Evolutionary conservation across 2,329 filamentous ascomycete species (phyloP), one percentile per base, ranked within the genome.

Genomic region (Tolypocladium album): DNA sequence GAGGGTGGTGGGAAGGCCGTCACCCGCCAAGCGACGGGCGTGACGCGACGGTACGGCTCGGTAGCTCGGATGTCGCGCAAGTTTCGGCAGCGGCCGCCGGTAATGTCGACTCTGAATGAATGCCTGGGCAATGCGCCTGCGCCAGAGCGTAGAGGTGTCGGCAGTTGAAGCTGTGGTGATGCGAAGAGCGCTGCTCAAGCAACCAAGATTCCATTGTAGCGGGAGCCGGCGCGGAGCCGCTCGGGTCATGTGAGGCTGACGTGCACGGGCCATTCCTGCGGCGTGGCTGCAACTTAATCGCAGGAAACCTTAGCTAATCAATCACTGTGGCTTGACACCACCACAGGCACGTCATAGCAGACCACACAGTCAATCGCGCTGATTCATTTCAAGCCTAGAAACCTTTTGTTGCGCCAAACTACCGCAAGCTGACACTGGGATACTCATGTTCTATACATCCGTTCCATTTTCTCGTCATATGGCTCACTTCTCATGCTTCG

Each of bases 161-260:
- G 31, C 11, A 17, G 55, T 59, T 61, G 55, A 24, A 24, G 50
- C 24, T 38, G 31, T 57, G 43, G 42, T 56, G 60, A 56, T 57
- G 53, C 55, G 45, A 55, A 43, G 43, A 56, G 31, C 9, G 38
- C 39, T 50, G 38, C 53, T 43, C 31, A 36, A 53, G 36, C 27
- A 53, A 2, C 50, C 50, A 2, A 13, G 50, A 55, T 9, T 40
- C 55, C 15, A 55, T 50, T 52, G 43, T 50, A 53, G 50, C 61
- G 34, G 22, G 38, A 17, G 60, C 58, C 39, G 50, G 57, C 38
- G 59, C 58, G 61, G 60, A 61, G 62, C 64, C 60, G 61, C 61
- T 61, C 53, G 62, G 68, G 68, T 73, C 71, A 72, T 71, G 68
- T 72, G 70, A 72, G 66, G 59, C 43, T 55, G 38, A 39, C 3